Evolutionary conservation across 192 early-diverging fungal species (phyloP), one percentile per base, ranked within the genome.

Genomic region (Jimgerdemannia flammicorona): DNA sequence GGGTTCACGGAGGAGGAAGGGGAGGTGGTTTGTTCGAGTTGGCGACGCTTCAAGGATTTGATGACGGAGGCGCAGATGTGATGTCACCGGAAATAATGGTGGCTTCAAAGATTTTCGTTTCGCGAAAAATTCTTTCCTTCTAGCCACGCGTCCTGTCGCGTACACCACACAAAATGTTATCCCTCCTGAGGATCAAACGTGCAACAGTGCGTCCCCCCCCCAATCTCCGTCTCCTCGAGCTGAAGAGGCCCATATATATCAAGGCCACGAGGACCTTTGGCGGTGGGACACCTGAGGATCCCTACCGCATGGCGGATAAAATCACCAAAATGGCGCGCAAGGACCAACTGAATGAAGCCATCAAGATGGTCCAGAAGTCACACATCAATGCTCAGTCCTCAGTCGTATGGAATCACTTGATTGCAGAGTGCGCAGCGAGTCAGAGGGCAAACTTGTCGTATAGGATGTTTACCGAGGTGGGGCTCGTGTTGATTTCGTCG

Each of bases 341-440:
- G 17, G 49, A 72, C 40, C 59, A 66, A 14, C 42, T 59, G 3
- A 66, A 72, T 0, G 76, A 77, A 29, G 76, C 76, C 43, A 41
- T 75, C 17, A 64, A 42, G 10, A 14, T 66, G 40, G 71, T 74
- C 3, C 72, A 74, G 72, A 67, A 14, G 29, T 4, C 76, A 6
- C 76, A 65, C 3, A 69, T 69, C 2, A 54, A 29, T 14, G 17
- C 67, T 9, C 76, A 77, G 72, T 70, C 49, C 54, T 29, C 43
- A 20, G 76, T 77, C 2, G 76, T 77, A 8, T 77, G 76, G 76
- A 77, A 77, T 39, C 71, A 69, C 40, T 17, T 77, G 43, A 77
- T 77, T 69, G 43, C 59, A 0, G 72, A 54, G 54, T 70, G 70
- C 19, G 70, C 76, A 17, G 9, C 19, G 3, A n/a, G 40, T 8